Conservation (phyloP, 2,329 filamentous ascomycete species). For the Fusarium verrucosum region DNA sequence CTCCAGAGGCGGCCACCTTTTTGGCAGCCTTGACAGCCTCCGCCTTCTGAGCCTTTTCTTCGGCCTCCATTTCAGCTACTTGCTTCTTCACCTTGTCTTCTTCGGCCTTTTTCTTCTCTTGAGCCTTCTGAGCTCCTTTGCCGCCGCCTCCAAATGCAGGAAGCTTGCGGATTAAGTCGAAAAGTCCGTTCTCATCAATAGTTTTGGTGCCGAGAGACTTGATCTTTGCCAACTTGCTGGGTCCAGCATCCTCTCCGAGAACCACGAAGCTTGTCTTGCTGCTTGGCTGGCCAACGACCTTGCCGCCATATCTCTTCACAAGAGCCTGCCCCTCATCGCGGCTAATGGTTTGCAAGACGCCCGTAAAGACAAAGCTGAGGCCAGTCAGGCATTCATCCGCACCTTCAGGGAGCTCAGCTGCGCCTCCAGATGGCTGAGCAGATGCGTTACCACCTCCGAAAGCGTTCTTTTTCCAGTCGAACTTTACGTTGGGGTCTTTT, state of each 20-base stretch:
- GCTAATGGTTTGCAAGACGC: conserved; percentile 80
- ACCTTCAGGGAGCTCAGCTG: conserved; percentile 80
- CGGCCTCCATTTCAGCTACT: conserved; percentile 84
- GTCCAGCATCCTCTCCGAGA: conserved; percentile 88
- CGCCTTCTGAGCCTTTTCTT: conserved; percentile 71
- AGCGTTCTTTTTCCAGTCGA: conserved; percentile 75
- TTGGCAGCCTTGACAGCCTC: conserved; percentile 63
- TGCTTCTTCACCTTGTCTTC: conserved; percentile 83
- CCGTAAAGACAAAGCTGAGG: conserved; percentile 94
- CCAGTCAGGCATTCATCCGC: conserved; percentile 90
- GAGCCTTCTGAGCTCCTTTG: conserved; percentile 85
- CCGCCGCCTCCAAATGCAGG: conserved; percentile 88
- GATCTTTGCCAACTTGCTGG: conserved; percentile 91
- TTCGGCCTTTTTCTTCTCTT: conserved; percentile 85
- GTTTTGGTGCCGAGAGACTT: conserved; percentile 82
- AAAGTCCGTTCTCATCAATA: conserved; percentile 92
- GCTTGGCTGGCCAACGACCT: conserved; percentile 85
- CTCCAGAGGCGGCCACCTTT: conserved; percentile 46
- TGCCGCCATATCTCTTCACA: conserved; percentile 94
- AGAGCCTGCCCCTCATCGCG: conserved; percentile 86
- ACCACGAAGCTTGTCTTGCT: conserved; percentile 95
- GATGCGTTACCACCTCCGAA: conserved; percentile 68
- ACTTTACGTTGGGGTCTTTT: conserved; percentile 75
- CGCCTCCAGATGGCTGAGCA: conserved; percentile 67
- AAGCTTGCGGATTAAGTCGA: conserved; percentile 81